phyloP scores from a whole-genome alignment of 495 filamentous ascomycete genomes.

The Daldinia vernicosa region DNA sequence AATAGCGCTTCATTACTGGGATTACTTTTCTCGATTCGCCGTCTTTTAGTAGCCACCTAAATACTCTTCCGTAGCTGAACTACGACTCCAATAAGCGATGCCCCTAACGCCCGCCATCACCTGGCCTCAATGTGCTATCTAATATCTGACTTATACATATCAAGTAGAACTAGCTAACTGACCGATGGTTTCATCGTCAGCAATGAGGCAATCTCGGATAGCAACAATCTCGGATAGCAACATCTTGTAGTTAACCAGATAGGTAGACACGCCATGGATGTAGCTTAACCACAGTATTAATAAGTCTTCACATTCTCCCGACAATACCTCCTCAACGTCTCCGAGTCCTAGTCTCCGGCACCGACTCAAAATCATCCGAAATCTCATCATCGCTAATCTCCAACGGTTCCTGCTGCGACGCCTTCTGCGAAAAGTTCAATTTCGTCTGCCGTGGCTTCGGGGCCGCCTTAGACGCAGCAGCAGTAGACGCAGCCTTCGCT shows the following conservation, averaged over 20 bases:
- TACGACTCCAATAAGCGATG: too few relatives aligned
- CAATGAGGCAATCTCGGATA: not conserved
- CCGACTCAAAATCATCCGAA: slow-evolving; percentile 79
- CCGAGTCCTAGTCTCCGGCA: slow-evolving; percentile 49
- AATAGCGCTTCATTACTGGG: too few relatives aligned
- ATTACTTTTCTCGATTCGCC: too few relatives aligned
- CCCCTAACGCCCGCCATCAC: too few relatives aligned
- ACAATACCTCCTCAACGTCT: slow-evolving; percentile 23
- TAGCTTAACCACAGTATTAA: not conserved
- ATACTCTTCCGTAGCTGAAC: too few relatives aligned
- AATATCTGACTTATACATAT: not conserved
- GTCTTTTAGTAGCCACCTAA: too few relatives aligned
- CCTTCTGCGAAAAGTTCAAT: slow-evolving; percentile 72
- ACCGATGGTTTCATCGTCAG: not conserved
- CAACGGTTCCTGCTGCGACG: slow-evolving; percentile 53
- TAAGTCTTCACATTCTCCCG: not conserved
- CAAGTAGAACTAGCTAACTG: not conserved
- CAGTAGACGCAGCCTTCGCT: slow-evolving; percentile 58
- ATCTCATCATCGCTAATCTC: slow-evolving; percentile 81
- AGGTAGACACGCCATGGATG: not conserved
- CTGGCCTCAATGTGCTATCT: not conserved
- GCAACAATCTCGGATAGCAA: not conserved
- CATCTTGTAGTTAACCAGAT: not conserved
- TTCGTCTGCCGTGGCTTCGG: slow-evolving; percentile 68
- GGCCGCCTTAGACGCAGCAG: slow-evolving; percentile 43